phyloP scores from a whole-genome alignment of 352 stramenopile genomes.

The Phytophthora ramorum region DNA sequence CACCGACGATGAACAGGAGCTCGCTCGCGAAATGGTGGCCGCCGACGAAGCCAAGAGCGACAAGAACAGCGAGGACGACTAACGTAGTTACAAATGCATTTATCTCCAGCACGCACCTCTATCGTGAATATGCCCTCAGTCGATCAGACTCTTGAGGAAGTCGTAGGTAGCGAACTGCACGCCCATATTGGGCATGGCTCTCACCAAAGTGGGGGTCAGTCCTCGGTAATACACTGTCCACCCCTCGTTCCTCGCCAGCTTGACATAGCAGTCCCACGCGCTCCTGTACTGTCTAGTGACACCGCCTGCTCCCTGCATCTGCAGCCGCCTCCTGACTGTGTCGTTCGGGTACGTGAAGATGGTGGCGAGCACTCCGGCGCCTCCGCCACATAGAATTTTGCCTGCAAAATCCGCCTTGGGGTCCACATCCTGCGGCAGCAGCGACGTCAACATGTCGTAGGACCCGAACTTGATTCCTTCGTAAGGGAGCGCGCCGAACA shows the following conservation, averaged over 20 bases:
- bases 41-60: constrained; percentile 27
- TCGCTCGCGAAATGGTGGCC: constrained; percentile 59
- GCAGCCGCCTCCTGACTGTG: constrained; percentile 83
- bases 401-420: constrained; percentile 60
- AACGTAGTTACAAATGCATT: constrained; percentile 11
- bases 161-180: constrained; percentile 91
- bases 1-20: constrained; percentile 72
- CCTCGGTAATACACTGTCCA: constrained; percentile 78
- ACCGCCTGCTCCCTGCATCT: constrained; percentile 87
- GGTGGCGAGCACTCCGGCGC: constrained; percentile 84
- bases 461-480: constrained; percentile 87
- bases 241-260: constrained; percentile 69
- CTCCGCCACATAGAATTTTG: constrained; percentile 81
- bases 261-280: constrained; percentile 80
- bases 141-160: constrained; percentile 62
- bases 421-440: constrained; percentile 68
- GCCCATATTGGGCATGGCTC: constrained; percentile 87
- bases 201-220: constrained; percentile 79
- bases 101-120: background rate
- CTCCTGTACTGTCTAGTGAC: constrained; percentile 66
- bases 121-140: constrained; percentile 12
- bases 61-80: constrained; percentile 15
- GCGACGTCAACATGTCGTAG: constrained; percentile 69
- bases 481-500: constrained; percentile 78
- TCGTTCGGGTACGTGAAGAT: constrained; percentile 92